A percentile compares a stretch with the other conserved stretches of the same genome.
Evolutionary conservation across 345 rosid genomes (phyloP).

Genomic region (Syzygium jambos): DNA sequence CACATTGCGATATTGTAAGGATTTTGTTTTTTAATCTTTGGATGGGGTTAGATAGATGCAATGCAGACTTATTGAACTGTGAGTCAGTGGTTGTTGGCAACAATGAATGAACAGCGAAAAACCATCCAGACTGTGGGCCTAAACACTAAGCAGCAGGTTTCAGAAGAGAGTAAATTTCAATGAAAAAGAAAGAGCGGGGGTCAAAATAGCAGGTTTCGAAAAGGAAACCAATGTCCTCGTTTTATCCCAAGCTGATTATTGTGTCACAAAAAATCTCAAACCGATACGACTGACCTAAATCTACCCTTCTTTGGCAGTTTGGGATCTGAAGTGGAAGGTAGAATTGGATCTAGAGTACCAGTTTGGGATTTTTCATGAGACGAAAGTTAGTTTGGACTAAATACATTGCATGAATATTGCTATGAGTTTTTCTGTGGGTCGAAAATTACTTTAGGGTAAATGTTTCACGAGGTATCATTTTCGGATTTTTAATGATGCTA

Average conservation of each 20-base stretch:
- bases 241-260: neutral
- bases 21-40: neutral
- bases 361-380: neutral
- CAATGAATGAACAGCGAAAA: neutral
- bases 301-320: neutral
- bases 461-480: neutral
- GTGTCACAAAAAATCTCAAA: neutral
- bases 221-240: neutral
- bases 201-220: neutral
- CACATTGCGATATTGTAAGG: neutral
- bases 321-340: neutral
- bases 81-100: neutral
- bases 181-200: neutral
- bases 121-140: neutral
- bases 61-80: neutral
- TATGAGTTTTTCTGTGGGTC: neutral
- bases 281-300: neutral
- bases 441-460: neutral
- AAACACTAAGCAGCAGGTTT: neutral
- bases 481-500: neutral
- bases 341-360: neutral
- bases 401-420: rapidly evolving
- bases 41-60: neutral
- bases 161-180: neutral
- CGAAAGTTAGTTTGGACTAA: neutral